phyloP scores from a whole-genome alignment of 441 rosid species.

The Erodium texanum region DNA sequence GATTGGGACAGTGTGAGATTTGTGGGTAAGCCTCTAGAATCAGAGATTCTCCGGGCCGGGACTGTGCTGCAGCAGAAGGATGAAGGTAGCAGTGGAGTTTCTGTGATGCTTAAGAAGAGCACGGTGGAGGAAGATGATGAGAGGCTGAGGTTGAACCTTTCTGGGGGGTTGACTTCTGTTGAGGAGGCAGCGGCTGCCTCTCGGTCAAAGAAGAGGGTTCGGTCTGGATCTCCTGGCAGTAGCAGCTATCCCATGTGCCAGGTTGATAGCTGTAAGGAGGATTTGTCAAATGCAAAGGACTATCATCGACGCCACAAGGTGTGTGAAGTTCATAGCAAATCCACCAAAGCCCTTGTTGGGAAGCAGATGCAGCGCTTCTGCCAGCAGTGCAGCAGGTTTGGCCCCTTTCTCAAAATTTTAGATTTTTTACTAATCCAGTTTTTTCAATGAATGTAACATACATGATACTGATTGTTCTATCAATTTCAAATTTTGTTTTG shows the following conservation, averaged over 20 bases:
- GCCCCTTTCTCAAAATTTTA: neutral
- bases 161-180: constrained; percentile 38
- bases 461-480: neutral
- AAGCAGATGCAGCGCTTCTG: constrained; percentile 95
- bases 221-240: constrained; percentile 66
- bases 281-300: constrained; percentile 71
- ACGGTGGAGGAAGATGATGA: constrained; percentile 31
- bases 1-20: constrained; percentile 68
- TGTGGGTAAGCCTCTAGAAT: constrained; percentile 48
- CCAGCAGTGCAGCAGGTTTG: constrained; percentile 94
- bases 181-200: constrained; percentile 33
- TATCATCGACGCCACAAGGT: constrained; percentile 91
- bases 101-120: constrained; percentile 21
- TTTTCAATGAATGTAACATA: neutral
- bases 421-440: neutral
- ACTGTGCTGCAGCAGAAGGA: constrained; percentile 17
- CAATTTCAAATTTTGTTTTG: neutral
- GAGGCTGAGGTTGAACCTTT: constrained; percentile 62
- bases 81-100: constrained; percentile 18
- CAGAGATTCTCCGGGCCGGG: constrained; percentile 30
- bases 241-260: constrained; percentile 65
- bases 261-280: constrained; percentile 74
- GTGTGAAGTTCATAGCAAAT: constrained; percentile 76
- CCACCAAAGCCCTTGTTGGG: constrained; percentile 60
- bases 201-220: constrained; percentile 60